Evolutionary conservation across 495 filamentous ascomycete species (phyloP), one percentile per base, ranked within the genome.

Genomic region (Penicillium subrubescens): DNA sequence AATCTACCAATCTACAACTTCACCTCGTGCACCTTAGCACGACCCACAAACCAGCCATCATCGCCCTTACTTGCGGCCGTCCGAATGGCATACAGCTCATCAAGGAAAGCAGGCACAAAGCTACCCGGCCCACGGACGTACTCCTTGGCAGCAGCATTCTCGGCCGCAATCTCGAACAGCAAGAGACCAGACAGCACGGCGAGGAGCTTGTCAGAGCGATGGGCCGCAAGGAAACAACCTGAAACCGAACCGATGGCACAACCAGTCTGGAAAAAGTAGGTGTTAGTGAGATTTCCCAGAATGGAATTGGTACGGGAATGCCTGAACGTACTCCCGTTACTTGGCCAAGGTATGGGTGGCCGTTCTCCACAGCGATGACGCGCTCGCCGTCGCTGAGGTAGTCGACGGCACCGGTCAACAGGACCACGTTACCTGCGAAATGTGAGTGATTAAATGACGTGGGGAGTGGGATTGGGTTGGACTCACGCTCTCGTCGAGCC

Each of bases 71-170:
- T 71, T 3, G 84, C 83, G 21, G 79, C 81, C 39, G 75, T 75
- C 56, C 82, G 77, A 57, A 87, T 84, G 14, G 73, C 77, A 69
- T 84, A 83, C 53, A 88, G 73, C 70, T 88, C 90, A 66, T 97
- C 94, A 23, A 97, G 78, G 69, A 96, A 94, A 0, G 90, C 90
- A 3, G 92, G 89, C 10, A 96, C 84, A 78, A 98, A 98, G 17
- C 91, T 94, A 1, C 94, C 94, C 0, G 94, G 92, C 0, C 94
- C 94, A 51, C 84, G 79, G 21, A 89, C 92, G 59, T 91, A 86
- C 8, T 78, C 77, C 56, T 87, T 81, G 21, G 63, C 71, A 7
- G 76, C 77, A 0, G 94, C 94, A 19, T 85, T 75, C 76, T 97
- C 92, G 14, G 94, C 90, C 0, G 95, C 93, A 60, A 95, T 90